Percentiles rank a stretch among this genome's conserved stretches.
Evolutionary conservation across 1,284 basidiomycete species (phyloP).

Genomic region (Cystobasidium pallidum): DNA sequence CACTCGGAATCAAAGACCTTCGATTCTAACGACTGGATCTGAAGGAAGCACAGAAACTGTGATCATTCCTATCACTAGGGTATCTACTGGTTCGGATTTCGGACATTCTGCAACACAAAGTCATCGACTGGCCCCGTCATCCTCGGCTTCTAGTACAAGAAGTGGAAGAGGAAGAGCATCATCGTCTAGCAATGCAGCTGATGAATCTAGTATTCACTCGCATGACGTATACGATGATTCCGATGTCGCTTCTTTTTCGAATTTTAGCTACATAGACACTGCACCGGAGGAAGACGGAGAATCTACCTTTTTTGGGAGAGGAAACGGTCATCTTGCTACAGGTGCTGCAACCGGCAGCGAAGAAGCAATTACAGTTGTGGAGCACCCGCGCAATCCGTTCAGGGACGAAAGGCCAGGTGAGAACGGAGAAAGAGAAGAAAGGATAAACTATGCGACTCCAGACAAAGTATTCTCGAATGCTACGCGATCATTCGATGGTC

Average conservation of each 20-base stretch:
- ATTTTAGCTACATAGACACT: constrained; percentile 31
- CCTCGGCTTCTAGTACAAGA: not conserved
- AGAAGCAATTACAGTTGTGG: not conserved
- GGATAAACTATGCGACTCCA: not conserved
- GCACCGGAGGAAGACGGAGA: not conserved
- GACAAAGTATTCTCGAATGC: not conserved
- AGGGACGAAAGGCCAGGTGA: constrained; percentile 5
- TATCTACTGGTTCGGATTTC: constrained; percentile 24
- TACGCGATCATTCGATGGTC: not conserved
- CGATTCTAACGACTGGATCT: not conserved
- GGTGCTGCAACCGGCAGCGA: not conserved
- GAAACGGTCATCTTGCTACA: not conserved
- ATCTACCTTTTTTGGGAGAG: not conserved
- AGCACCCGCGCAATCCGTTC: constrained; percentile 4
- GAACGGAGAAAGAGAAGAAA: constrained; percentile 2
- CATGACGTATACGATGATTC: constrained; percentile 30
- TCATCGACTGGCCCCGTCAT: constrained; percentile 7
- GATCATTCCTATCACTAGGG: constrained; percentile 25
- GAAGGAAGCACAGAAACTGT: constrained; percentile 29
- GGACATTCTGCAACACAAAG: not conserved
- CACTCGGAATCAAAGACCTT: not conserved
- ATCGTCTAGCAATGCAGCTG: constrained; percentile 24
- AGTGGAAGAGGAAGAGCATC: constrained; percentile 3
- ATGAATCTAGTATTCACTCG: constrained; percentile 14
- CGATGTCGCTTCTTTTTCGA: constrained; percentile 26